phyloP scores from a whole-genome alignment of 2,329 filamentous ascomycete species.

The Diaporthe capsici region DNA sequence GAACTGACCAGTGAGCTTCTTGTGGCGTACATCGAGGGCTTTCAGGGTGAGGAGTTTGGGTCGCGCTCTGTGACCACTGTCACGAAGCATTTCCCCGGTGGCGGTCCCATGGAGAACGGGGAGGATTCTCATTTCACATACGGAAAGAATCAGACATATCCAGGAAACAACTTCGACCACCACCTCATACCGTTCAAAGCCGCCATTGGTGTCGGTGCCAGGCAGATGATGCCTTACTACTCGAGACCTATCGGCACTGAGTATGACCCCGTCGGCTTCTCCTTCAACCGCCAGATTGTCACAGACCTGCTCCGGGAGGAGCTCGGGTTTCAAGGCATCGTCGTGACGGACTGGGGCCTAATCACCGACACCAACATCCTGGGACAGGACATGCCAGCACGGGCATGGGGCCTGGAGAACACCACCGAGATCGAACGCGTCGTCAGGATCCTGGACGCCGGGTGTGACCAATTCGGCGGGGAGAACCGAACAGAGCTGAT shows the following conservation, averaged over 20 bases:
- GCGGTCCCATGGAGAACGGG: constrained; percentile 62
- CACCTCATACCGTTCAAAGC: constrained; percentile 65
- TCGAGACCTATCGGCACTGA: constrained; percentile 58
- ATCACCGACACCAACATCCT: constrained; percentile 59
- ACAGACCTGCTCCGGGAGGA: constrained; percentile 62
- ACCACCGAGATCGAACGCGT: constrained; percentile 58
- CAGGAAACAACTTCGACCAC: constrained; percentile 63
- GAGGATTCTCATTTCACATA: constrained; percentile 67
- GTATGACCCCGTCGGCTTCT: constrained; percentile 63
- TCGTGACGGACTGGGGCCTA: constrained; percentile 67
- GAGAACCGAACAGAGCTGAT: constrained; percentile 63
- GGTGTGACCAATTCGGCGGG: constrained; percentile 66
- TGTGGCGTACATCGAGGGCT: constrained; percentile 62
- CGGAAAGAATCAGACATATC: constrained; percentile 65
- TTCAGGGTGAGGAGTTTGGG: constrained; percentile 56
- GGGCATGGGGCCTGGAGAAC: constrained; percentile 65
- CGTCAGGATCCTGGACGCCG: constrained; percentile 62
- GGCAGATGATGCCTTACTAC: constrained; percentile 61
- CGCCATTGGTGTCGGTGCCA: constrained; percentile 62
- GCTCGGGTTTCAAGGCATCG: constrained; percentile 64
- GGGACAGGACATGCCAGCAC: constrained; percentile 61
- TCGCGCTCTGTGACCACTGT: constrained; percentile 60
- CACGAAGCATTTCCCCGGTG: constrained; percentile 68
- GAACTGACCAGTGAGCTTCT: constrained; percentile 54
- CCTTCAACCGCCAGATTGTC: constrained; percentile 65